Evolutionary conservation across 306 rosid species (phyloP).

Genomic region (Lagenaria siceraria): DNA sequence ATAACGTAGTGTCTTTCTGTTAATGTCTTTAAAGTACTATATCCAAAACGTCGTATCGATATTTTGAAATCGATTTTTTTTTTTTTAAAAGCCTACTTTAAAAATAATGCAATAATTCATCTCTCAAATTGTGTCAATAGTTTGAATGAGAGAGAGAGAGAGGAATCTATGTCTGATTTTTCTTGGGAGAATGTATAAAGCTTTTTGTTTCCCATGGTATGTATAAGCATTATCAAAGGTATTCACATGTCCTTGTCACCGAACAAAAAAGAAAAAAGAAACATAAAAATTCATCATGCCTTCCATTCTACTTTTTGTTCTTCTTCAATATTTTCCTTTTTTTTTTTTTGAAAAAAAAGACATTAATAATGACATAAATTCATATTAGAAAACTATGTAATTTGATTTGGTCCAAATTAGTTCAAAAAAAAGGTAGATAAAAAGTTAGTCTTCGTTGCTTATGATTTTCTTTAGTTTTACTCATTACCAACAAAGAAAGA

Average conservation of each 20-base stretch:
- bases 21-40: too few species aligned
- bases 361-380: background rate
- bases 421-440: background rate
- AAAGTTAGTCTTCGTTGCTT: background rate
- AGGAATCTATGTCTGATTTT: background rate
- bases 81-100: too few species aligned
- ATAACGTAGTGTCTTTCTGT: too few species aligned
- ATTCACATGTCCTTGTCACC: conserved; percentile 80
- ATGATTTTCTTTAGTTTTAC: conserved; percentile 3
- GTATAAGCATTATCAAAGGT: conserved; percentile 34
- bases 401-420: background rate
- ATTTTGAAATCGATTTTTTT: too few species aligned
- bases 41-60: too few species aligned
- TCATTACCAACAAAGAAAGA: conserved; percentile 2
- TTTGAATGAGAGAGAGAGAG: background rate
- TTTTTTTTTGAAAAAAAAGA: too few species aligned
- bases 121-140: background rate
- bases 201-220: conserved; percentile 4
- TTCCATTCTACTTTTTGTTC: conserved; percentile 17
- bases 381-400: background rate
- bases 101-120: background rate
- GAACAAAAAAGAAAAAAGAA: conserved; percentile 29
- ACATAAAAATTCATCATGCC: conserved; percentile 28
- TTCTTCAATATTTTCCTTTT: background rate
- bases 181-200: background rate